Conservation (phyloP, 1,284 basidiomycete genomes). For the Moesziomyces globuligerus region DNA sequence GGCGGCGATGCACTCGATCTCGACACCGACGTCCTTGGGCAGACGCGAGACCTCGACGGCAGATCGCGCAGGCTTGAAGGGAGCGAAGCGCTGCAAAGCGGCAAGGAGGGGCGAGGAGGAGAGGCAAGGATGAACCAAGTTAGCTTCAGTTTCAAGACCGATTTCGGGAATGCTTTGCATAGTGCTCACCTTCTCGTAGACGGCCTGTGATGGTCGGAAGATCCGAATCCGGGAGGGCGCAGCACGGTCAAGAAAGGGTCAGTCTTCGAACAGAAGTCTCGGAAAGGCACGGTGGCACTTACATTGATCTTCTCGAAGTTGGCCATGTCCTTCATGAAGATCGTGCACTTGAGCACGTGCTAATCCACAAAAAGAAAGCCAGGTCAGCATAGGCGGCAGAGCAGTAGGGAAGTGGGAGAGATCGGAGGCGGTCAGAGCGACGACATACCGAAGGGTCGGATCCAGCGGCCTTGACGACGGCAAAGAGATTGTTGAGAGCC, state of each 20-base stretch:
- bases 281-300: slow-evolving; percentile 12
- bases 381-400: not conserved
- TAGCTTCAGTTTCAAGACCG: slow-evolving; percentile 13
- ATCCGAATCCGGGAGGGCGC: not conserved
- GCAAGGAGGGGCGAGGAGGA: not conserved
- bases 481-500: slow-evolving; percentile 85
- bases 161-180: slow-evolving; percentile 50
- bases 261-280: too few relatives aligned
- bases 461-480: slow-evolving; percentile 83
- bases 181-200: slow-evolving; percentile 64
- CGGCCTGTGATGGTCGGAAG: slow-evolving; percentile 14
- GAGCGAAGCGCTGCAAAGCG: slow-evolving; percentile 45
- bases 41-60: slow-evolving; percentile 77
- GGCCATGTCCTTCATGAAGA: slow-evolving; percentile 91
- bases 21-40: slow-evolving; percentile 83
- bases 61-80: slow-evolving; percentile 87
- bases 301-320: slow-evolving; percentile 87
- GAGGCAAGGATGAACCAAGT: not conserved
- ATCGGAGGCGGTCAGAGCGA: too few relatives aligned
- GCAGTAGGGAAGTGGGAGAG: not conserved
- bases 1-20: slow-evolving; percentile 86
- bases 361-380: not conserved
- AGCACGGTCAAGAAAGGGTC: not conserved
- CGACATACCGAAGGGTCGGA: slow-evolving; percentile 46
- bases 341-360: slow-evolving; percentile 69